phyloP scores from a whole-genome alignment of 2,329 filamentous ascomycete species.

The Botrytis byssoidea region DNA sequence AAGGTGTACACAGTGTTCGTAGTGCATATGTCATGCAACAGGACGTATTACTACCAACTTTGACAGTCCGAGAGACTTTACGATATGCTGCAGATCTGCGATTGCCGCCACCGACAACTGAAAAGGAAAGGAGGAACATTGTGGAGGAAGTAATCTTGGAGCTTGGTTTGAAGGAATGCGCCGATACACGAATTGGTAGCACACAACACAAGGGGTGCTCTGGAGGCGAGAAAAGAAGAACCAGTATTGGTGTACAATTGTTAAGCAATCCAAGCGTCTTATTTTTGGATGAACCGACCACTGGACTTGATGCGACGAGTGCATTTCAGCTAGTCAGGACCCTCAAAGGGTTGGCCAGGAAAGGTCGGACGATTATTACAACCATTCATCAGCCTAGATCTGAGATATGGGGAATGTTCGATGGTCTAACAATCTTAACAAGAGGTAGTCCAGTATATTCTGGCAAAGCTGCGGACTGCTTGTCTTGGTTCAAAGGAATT shows the following conservation, averaged over 20 bases:
- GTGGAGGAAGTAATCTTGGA: conserved; percentile 78
- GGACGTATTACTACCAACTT: conserved; percentile 68
- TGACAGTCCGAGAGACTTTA: conserved; percentile 75
- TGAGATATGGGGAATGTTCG: conserved; percentile 77
- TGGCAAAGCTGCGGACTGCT: conserved; percentile 55
- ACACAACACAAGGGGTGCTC: conserved; percentile 72
- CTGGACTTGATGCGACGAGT: conserved; percentile 73
- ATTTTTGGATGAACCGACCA: conserved; percentile 78
- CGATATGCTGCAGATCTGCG: conserved; percentile 71
- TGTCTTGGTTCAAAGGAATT: conserved; percentile 61
- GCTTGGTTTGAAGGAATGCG: conserved; percentile 73
- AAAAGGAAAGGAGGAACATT: conserved; percentile 57
- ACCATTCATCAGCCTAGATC: conserved; percentile 77
- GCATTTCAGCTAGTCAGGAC: conserved; percentile 72
- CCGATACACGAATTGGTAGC: conserved; percentile 70
- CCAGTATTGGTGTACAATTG: conserved; percentile 75
- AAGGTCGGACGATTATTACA: conserved; percentile 68
- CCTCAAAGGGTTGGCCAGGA: conserved; percentile 63
- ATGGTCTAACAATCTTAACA: conserved; percentile 67
- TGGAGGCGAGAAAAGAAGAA: conserved; percentile 74
- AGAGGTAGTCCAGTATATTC: conserved; percentile 68
- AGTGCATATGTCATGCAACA: conserved; percentile 75
- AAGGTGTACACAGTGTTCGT: conserved; percentile 53
- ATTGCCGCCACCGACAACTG: conserved; percentile 60
- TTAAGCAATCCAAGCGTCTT: conserved; percentile 76